Evolutionary conservation across 176 grass and related monocot genomes (phyloP).

Genomic region (Musa troglodytarum): DNA sequence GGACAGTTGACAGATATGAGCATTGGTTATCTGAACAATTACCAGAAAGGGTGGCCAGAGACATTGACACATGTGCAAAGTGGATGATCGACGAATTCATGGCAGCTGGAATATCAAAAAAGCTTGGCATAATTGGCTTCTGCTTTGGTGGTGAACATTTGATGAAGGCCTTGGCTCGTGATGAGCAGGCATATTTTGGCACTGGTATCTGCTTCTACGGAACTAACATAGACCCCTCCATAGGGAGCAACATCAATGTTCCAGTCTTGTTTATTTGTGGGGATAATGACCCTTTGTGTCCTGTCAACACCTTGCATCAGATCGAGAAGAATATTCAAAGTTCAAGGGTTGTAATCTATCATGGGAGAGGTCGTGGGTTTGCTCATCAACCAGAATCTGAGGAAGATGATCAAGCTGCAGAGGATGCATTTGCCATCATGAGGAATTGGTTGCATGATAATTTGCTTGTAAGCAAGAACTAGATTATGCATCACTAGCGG

Average conservation of each 20-base stretch:
- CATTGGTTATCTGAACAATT: slow-evolving; percentile 32
- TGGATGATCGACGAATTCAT: slow-evolving; percentile 75
- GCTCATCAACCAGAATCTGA: slow-evolving; percentile 59
- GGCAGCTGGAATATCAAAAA: slow-evolving; percentile 49
- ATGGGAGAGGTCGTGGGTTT: slow-evolving; percentile 62
- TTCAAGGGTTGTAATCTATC: slow-evolving; percentile 43
- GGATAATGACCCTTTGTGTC: slow-evolving; percentile 59
- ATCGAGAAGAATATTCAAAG: slow-evolving; percentile 40
- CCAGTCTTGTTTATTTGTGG: slow-evolving; percentile 65
- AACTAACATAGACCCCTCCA: slow-evolving; percentile 43
- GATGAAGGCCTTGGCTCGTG: slow-evolving; percentile 54
- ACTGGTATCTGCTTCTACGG: slow-evolving; percentile 87
- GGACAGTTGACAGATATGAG: slow-evolving; percentile 17
- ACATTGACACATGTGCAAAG: slow-evolving; percentile 50
- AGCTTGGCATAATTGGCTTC: slow-evolving; percentile 76
- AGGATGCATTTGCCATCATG: slow-evolving; percentile 54
- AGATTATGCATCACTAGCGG: not conserved
- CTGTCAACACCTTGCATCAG: slow-evolving; percentile 48
- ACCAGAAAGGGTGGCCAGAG: slow-evolving; percentile 34
- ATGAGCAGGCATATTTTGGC: slow-evolving; percentile 34
- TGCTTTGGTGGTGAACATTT: slow-evolving; percentile 63
- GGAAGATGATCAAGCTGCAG: slow-evolving; percentile 80
- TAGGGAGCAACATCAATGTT: slow-evolving; percentile 27
- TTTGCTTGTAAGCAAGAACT: slow-evolving; percentile 26
- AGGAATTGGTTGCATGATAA: slow-evolving; percentile 63